Base-by-base conservation (phyloP, 306 rosid genomes). In the Chamaecrista fasciculata region DNA sequence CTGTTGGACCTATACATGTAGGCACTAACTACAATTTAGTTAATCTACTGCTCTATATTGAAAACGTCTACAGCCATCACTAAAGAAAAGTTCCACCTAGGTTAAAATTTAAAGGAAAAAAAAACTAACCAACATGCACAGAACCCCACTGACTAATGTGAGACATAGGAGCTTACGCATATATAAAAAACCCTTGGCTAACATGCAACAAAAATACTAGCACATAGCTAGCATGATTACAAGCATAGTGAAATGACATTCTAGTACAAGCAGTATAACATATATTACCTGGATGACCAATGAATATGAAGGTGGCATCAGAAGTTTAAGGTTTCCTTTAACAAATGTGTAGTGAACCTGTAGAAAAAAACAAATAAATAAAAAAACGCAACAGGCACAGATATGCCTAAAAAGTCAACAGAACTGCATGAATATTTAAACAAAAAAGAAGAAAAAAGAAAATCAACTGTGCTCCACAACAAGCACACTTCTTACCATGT, bases 341-440 rank as follows among this genome's bases (percentile, higher is more conserved):
- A 79, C 78, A 48, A 90, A 90, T 60, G 97, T 94, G 75, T 90
- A 90, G 69, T 72, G 88, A 69, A 88, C 91, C 98, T 90, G 80
- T 53, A 70, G 48, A 55, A 55, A 24, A 63, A 65, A 25, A 31
- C 34, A 5, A 37, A 37, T 37, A 16, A 59, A n/a, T 44, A 53
- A 29, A 59, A 8, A 57, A 33, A 20, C 34, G 64, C 23, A 47
- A 67, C 47, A 15, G 55, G 40, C 23, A 42, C 52, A 34, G 42
- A 51, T n/a, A n/a, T n/a, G n/a, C n/a, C 66, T 62, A 18, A 42
- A 67, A 49, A 8, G 21, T 49, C 60, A 16, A 52, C 8, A 49
- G 23, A 49, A 58, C 26, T n/a, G n/a, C n/a, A n/a, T n/a, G n/a
- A n/a, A n/a, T n/a, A n/a, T n/a, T n/a, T n/a, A n/a, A n/a, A n/a